Conservation (phyloP, 768 basidiomycete genomes). For the Austroboletus eburneus region DNA sequence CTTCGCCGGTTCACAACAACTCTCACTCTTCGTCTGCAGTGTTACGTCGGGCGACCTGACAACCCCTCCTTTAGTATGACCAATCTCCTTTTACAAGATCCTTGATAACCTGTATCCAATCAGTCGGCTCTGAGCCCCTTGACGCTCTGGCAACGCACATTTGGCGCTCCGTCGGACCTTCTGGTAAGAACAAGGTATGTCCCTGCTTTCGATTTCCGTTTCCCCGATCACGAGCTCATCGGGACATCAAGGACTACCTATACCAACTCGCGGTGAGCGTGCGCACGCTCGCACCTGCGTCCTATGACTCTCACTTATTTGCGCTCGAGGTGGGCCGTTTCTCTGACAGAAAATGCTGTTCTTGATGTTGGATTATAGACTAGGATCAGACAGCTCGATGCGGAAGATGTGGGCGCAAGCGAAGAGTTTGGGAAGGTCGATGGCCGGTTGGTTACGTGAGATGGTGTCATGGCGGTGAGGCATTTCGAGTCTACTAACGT, state of each 20-base stretch:
- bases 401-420: neutral
- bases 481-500: too few relatives aligned
- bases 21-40: constrained; percentile 35
- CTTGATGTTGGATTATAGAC: neutral
- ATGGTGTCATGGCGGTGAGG: too few relatives aligned
- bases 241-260: constrained; percentile 68
- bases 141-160: constrained; percentile 64
- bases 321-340: constrained; percentile 58
- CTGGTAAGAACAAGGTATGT: constrained; percentile 81
- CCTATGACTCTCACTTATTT: constrained; percentile 71
- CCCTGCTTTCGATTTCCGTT: too few relatives aligned
- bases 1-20: neutral
- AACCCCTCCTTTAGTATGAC: constrained; percentile 84
- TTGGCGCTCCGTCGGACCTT: constrained; percentile 75
- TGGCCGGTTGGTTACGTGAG: too few relatives aligned
- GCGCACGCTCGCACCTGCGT: constrained; percentile 66
- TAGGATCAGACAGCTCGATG: constrained; percentile 12
- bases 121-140: constrained; percentile 84
- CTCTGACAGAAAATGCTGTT: too few relatives aligned
- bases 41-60: constrained; percentile 83
- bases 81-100: neutral
- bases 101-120: neutral
- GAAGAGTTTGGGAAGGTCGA: too few relatives aligned
- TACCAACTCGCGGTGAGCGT: constrained; percentile 74
- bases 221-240: neutral